Conservation (phyloP, 306 rosid genomes). For the Pterocarpus santalinus region DNA sequence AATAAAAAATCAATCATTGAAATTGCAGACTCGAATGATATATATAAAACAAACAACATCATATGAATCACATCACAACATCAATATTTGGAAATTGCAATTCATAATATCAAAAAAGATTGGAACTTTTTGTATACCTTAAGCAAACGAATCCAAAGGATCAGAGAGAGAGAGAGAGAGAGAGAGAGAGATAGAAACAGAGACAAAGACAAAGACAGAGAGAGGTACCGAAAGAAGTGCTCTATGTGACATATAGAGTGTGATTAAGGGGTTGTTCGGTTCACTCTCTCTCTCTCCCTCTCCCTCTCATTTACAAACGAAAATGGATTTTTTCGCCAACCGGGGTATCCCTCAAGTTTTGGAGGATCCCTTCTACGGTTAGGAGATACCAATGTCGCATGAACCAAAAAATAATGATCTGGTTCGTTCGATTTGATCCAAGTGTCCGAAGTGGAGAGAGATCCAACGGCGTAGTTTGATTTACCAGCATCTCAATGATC, state of each 20-base stretch:
- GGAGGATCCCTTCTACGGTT: neutral
- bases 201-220: conserved; percentile 34
- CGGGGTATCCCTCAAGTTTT: neutral
- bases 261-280: conserved; percentile 57
- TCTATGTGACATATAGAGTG: conserved; percentile 16
- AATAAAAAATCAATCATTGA: neutral
- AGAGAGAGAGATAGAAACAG: conserved; percentile 31
- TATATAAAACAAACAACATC: neutral
- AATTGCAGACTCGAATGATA: neutral
- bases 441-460: neutral
- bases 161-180: neutral
- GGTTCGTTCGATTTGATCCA: neutral
- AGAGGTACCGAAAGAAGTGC: conserved; percentile 55
- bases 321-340: neutral
- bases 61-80: neutral
- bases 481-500: neutral
- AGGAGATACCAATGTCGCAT: neutral
- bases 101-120: neutral
- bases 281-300: conserved; percentile 31
- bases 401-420: neutral
- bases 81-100: neutral
- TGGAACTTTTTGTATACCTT: conserved; percentile 37
- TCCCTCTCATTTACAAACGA: conserved; percentile 46
- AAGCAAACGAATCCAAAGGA: conserved; percentile 26
- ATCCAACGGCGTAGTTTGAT: neutral